phyloP scores from a whole-genome alignment of 768 basidiomycete genomes.

The Kwoniella bestiolae region DNA sequence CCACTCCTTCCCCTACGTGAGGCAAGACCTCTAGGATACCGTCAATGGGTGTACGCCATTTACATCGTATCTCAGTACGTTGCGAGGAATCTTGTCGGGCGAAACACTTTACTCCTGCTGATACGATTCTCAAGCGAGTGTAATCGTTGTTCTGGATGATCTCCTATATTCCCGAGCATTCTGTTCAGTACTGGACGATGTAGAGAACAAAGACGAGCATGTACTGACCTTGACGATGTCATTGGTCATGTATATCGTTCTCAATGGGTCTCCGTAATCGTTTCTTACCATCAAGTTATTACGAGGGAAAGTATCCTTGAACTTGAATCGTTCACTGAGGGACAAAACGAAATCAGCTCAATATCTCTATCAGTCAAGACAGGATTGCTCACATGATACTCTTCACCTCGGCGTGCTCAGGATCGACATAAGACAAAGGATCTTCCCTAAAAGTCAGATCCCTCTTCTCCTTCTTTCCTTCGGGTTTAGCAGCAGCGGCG shows the following conservation, averaged over 20 bases:
- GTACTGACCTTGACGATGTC: slow-evolving; percentile 69
- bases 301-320: slow-evolving; percentile 72
- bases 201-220: too few relatives aligned
- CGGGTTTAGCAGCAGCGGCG: slow-evolving; percentile 56
- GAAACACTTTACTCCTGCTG: slow-evolving; percentile 93
- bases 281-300: slow-evolving; percentile 85
- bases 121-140: slow-evolving; percentile 79
- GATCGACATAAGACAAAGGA: slow-evolving; percentile 80
- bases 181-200: not conserved
- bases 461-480: slow-evolving; percentile 38
- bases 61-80: slow-evolving; percentile 56
- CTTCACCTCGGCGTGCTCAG: slow-evolving; percentile 71
- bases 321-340: slow-evolving; percentile 70
- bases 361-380: not conserved
- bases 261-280: slow-evolving; percentile 62
- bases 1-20: slow-evolving; percentile 68
- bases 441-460: slow-evolving; percentile 76
- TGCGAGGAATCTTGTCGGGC: slow-evolving; percentile 77
- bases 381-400: slow-evolving; percentile 69
- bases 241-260: slow-evolving; percentile 87
- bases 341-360: slow-evolving; percentile 1
- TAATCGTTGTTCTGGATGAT: slow-evolving; percentile 82
- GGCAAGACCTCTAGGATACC: slow-evolving; percentile 84
- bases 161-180: slow-evolving; percentile 46
- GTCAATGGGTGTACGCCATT: slow-evolving; percentile 71